These are phyloP conservation scores for Jamesozyma lodderae DNA, from an alignment of 805 yeast genomes.

Conservation along the genomic window DNA sequence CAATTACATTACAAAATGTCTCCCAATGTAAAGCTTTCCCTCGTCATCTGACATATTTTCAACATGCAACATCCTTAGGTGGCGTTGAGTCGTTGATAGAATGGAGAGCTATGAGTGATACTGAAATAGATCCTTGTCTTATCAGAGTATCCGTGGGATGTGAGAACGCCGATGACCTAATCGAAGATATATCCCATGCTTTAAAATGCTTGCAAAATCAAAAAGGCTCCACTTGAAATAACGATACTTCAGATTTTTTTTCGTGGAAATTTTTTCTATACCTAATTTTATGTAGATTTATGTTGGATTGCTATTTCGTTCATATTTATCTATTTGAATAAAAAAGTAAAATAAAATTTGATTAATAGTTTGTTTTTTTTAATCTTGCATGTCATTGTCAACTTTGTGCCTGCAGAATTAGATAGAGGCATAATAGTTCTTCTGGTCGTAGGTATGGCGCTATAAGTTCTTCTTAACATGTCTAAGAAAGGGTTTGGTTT, in stretches of 20 bases:
- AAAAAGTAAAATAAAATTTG: background rate
- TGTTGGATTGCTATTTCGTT: background rate
- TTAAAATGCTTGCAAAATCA: conserved; percentile 21
- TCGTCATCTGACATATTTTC: conserved; percentile 54
- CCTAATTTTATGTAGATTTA: no score
- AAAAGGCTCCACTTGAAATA: background rate
- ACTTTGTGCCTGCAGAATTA: background rate
- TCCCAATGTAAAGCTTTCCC: conserved; percentile 57
- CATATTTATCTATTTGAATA: no score
- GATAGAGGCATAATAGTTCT: no score
- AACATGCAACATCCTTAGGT: conserved; percentile 88
- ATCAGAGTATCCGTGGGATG: conserved; percentile 72
- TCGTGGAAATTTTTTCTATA: no score
- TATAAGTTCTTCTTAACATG: no score
- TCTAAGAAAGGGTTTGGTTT: no score
- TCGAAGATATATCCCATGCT: conserved; percentile 60
- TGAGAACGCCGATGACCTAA: conserved; percentile 67
- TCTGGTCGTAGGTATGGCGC: no score
- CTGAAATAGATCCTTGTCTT: conserved; percentile 42
- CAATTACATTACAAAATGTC: conserved; percentile 43
- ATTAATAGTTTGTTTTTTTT: background rate
- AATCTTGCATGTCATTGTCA: background rate
- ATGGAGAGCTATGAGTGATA: conserved; percentile 75
- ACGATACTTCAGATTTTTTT: no score
- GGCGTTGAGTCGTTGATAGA: conserved; percentile 89